These are phyloP conservation scores for Fusarium xyrophilum DNA, from an alignment of 2,329 filamentous ascomycete genomes.

Conservation along the genomic window DNA sequence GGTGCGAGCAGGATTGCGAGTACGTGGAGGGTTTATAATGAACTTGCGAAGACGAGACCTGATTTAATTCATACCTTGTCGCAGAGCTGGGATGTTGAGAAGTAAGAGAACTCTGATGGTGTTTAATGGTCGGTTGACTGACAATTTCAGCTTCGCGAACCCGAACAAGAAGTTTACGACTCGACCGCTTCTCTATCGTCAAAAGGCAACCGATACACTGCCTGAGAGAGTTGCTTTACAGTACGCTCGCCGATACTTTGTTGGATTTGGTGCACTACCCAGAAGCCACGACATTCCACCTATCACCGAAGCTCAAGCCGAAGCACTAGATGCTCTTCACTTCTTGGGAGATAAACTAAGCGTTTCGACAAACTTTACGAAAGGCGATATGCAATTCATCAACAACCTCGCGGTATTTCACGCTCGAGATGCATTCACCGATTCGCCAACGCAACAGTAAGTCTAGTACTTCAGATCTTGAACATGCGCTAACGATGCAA, in stretches of 20 bases:
- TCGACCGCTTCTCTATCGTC: constrained; percentile 19
- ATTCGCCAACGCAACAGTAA: constrained; percentile 24
- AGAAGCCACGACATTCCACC: constrained; percentile 62
- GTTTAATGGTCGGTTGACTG: rapidly evolving
- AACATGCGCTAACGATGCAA: not conserved
- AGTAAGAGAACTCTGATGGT: constrained; percentile 38
- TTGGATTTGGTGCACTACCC: constrained; percentile 44
- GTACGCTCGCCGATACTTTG: constrained; percentile 31
- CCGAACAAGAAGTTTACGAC: constrained; percentile 8
- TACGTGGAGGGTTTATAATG: constrained; percentile 67
- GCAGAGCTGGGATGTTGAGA: constrained; percentile 54
- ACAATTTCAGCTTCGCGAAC: constrained; percentile 1
- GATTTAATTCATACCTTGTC: constrained; percentile 64
- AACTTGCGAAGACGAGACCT: constrained; percentile 62
- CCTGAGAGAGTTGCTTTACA: constrained; percentile 16
- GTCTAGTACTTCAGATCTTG: rapidly evolving
- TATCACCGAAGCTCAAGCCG: constrained; percentile 58
- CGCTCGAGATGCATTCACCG: constrained; percentile 54
- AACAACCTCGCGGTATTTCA: constrained; percentile 64
- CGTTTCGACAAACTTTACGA: constrained; percentile 53
- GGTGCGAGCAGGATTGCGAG: constrained; percentile 64
- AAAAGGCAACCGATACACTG: not conserved
- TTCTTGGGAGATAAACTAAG: constrained; percentile 54
- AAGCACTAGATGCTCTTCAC: constrained; percentile 59
- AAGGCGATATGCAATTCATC: constrained; percentile 60